A percentile compares a stretch with the other conserved stretches of the same genome.
These are phyloP conservation scores for Trametes sp. DNA, from an alignment of 1,284 basidiomycete genomes.

Conservation along the genomic window DNA sequence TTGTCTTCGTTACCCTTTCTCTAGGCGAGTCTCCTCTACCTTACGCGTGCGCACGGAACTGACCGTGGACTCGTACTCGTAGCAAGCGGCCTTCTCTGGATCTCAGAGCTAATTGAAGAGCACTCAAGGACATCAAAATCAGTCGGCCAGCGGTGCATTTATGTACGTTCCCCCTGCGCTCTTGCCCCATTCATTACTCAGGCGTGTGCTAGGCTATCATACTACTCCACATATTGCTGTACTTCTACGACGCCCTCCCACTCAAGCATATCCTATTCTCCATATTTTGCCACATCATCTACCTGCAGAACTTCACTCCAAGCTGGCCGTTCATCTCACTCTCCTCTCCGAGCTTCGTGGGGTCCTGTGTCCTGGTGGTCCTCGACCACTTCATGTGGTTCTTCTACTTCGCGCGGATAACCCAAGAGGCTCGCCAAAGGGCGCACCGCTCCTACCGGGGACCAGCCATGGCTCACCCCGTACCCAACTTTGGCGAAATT, in stretches of 20 bases:
- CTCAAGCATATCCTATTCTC: constrained; percentile 79
- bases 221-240: constrained; percentile 77
- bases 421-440: constrained; percentile 60
- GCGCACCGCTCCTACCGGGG: constrained; percentile 50
- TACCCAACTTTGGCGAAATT: constrained; percentile 85
- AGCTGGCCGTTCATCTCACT: constrained; percentile 93
- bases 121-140: constrained; percentile 83
- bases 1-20: constrained; percentile 46
- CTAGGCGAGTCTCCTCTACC: constrained; percentile 37
- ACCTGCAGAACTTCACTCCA: constrained; percentile 89
- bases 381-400: constrained; percentile 95
- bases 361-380: constrained; percentile 85
- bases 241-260: constrained; percentile 83
- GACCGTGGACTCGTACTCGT: constrained; percentile 8
- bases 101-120: constrained; percentile 95
- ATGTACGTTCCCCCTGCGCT: constrained; percentile 63
- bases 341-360: constrained; percentile 81
- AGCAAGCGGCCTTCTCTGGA: constrained; percentile 93
- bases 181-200: not conserved
- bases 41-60: not conserved
- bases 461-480: constrained; percentile 39
- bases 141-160: constrained; percentile 83
- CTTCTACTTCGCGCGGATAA: constrained; percentile 84
- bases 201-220: constrained; percentile 73
- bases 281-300: constrained; percentile 83